phyloP scores from a whole-genome alignment of 2,329 filamentous ascomycete species.

The Verticillium zaregamsianum region DNA sequence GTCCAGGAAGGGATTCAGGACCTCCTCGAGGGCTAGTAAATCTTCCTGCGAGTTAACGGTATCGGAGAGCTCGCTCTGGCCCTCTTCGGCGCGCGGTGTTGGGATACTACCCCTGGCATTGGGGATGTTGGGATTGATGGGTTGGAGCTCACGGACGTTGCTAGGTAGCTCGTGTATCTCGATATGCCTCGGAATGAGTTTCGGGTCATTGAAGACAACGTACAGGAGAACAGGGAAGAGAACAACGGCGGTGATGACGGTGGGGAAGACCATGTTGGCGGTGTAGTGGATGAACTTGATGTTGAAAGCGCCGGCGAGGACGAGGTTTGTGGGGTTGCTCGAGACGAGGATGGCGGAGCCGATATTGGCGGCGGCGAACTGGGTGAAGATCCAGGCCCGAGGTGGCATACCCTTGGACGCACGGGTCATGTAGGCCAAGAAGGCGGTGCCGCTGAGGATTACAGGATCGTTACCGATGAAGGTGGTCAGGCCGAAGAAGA shows the following conservation, averaged over 20 bases:
- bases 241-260: conserved; percentile 61
- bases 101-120: conserved; percentile 41
- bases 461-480: conserved; percentile 74
- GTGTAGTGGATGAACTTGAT: conserved; percentile 71
- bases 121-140: conserved; percentile 61
- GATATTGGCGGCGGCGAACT: conserved; percentile 69
- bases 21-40: conserved; percentile 61
- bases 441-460: conserved; percentile 68
- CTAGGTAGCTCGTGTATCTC: conserved; percentile 63
- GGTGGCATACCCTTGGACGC: conserved; percentile 71
- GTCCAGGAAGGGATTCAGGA: conserved; percentile 71
- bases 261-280: conserved; percentile 71
- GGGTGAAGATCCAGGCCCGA: conserved; percentile 67
- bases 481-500: conserved; percentile 63
- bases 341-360: conserved; percentile 71
- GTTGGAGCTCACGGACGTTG: conserved; percentile 47
- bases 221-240: conserved; percentile 67
- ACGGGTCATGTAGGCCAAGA: conserved; percentile 71
- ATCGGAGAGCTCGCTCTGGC: conserved; percentile 34
- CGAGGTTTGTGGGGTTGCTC: conserved; percentile 72
- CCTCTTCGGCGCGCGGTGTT: conserved; percentile 39
- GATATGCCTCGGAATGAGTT: conserved; percentile 61
- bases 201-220: conserved; percentile 61
- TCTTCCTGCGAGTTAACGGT: neutral
- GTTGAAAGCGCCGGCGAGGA: conserved; percentile 66